phyloP scores from a whole-genome alignment of 768 basidiomycete genomes.

The Lactarius indigo region DNA sequence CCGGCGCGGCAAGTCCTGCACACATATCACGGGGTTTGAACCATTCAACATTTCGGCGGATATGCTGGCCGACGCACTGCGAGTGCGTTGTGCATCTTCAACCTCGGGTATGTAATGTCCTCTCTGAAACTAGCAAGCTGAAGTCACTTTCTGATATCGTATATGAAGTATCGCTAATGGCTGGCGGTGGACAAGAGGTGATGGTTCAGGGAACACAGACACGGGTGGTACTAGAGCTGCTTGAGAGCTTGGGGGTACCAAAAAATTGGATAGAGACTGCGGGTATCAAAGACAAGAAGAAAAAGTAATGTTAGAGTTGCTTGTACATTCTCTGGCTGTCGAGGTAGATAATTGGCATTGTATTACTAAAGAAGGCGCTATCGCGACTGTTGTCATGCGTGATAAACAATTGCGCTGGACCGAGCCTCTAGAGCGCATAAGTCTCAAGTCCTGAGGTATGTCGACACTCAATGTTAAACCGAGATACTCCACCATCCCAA shows the following conservation, averaged over 20 bases:
- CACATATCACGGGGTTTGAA: constrained; percentile 77
- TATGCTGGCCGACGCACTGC: constrained; percentile 73
- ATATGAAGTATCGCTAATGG: constrained; percentile 52
- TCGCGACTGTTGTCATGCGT: not conserved
- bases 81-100: constrained; percentile 72
- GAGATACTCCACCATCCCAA: constrained; percentile 39
- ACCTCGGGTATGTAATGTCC: constrained; percentile 56
- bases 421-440: not conserved
- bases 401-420: not conserved
- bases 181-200: constrained; percentile 63
- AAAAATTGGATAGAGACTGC: constrained; percentile 71
- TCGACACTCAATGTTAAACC: constrained; percentile 28
- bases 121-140: not conserved
- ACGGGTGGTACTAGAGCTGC: constrained; percentile 59
- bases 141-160: not conserved
- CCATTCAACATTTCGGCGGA: constrained; percentile 67
- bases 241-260: constrained; percentile 69
- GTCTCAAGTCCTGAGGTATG: constrained; percentile 15
- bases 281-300: constrained; percentile 40
- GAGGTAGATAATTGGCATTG: not conserved
- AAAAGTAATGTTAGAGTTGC: constrained; percentile 36
- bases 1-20: constrained; percentile 56
- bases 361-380: not conserved
- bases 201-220: constrained; percentile 84
- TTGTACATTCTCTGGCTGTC: not conserved